phyloP scores from a whole-genome alignment of 768 basidiomycete genomes.

The Kwoniella bestiolae region DNA sequence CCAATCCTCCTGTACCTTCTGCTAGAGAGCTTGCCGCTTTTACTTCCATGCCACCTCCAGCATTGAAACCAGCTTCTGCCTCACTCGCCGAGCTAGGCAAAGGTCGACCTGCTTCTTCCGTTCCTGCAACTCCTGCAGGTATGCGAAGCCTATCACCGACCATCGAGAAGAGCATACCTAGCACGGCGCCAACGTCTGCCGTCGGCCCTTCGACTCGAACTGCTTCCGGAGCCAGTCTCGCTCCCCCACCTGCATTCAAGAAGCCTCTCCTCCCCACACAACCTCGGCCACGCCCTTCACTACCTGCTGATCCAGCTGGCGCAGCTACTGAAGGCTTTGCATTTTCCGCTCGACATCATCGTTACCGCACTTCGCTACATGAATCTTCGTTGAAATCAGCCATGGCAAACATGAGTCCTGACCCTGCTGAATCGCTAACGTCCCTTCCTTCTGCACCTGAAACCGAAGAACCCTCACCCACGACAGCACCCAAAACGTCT shows the following conservation, averaged over 20 bases:
- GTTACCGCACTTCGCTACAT: constrained; percentile 48
- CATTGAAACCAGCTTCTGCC: constrained; percentile 8
- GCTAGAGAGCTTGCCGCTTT: constrained; percentile 17
- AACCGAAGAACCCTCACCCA: not conserved
- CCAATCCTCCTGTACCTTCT: constrained; percentile 3
- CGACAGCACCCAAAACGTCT: constrained; percentile 9
- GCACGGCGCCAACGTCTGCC: constrained; percentile 1
- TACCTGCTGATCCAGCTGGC: constrained; percentile 35
- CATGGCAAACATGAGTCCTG: constrained; percentile 6
- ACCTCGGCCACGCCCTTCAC: constrained; percentile 37
- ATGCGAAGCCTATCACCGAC: constrained; percentile 39
- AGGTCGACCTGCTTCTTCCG: constrained; percentile 30
- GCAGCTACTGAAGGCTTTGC: constrained; percentile 25
- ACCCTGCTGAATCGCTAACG: constrained; percentile 30
- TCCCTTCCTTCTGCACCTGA: constrained; percentile 13
- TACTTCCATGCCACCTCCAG: constrained; percentile 26
- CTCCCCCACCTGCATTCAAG: constrained; percentile 43
- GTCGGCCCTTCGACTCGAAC: not conserved
- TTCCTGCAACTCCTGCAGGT: constrained; percentile 44
- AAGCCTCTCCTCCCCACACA: constrained; percentile 21
- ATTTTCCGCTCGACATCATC: constrained; percentile 29
- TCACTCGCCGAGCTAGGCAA: constrained; percentile 27
- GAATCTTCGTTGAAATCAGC: constrained; percentile 34
- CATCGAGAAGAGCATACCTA: constrained; percentile 23
- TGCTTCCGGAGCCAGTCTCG: constrained; percentile 13